phyloP scores from a whole-genome alignment of 257 asterid species.

The Solanum sejunctum region DNA sequence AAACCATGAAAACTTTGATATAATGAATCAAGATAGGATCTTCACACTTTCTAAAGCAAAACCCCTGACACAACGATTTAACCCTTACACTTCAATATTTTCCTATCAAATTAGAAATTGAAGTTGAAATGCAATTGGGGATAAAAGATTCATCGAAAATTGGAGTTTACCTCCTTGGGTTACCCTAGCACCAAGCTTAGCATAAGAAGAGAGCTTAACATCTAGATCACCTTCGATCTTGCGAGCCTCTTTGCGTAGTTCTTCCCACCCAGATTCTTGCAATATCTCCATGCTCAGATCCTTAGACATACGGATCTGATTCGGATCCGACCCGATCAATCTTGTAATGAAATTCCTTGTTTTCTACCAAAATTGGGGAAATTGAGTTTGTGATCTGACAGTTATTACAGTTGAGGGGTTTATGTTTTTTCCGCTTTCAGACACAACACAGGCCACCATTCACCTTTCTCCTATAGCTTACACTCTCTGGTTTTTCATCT shows the following conservation, averaged over 20 bases:
- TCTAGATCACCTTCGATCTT: slow-evolving; percentile 98
- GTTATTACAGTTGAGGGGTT: not conserved
- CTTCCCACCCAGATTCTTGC: slow-evolving; percentile 99
- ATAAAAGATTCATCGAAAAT: not conserved
- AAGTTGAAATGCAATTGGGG: not conserved
- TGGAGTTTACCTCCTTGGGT: slow-evolving; percentile 53
- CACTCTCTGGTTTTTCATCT: not conserved
- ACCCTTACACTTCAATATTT: not conserved
- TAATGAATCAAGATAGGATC: not conserved
- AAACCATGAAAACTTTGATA: not conserved
- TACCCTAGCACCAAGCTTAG: slow-evolving; percentile 88
- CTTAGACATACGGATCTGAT: slow-evolving; percentile 18
- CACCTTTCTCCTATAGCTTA: not conserved
- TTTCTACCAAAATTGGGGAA: not conserved
- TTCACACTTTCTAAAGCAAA: not conserved
- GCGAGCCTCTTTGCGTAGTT: slow-evolving; percentile 89
- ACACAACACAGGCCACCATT: not conserved
- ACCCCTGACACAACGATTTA: not conserved
- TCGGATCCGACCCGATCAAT: slow-evolving; percentile 17
- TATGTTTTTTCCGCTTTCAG: not conserved
- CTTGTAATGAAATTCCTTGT: not conserved
- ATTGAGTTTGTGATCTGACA: not conserved
- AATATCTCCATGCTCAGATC: slow-evolving; percentile 50
- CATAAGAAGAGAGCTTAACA: slow-evolving; percentile 91
- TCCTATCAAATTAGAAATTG: not conserved